Base-by-base conservation (phyloP, 2,329 filamentous ascomycete genomes). In the Triangularia setosa region DNA sequence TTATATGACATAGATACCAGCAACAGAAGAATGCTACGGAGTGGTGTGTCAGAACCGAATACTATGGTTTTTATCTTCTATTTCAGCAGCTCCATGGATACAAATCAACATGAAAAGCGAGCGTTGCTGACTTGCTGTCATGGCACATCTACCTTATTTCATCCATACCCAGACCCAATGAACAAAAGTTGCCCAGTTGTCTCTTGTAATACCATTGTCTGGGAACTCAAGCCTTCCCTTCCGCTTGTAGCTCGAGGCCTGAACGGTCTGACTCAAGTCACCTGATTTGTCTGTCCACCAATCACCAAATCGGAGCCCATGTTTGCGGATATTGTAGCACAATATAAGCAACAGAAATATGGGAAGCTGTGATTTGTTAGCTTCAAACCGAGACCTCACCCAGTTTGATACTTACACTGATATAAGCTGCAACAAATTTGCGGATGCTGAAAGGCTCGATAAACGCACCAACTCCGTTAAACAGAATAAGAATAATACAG, bases 81-180 rank as follows among this genome's bases (percentile, higher is more conserved):
- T 14, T n/a, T 40, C 35, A 16, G 35, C 7, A 8, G 14, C n/a
- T 40, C n/a, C 35, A n/a, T 40, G 4, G 5, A 1, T 14, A 18
- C 14, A n/a, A 40, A 5, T 18, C 14, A n/a, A 40, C 14, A 16
- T 14, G 16, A n/a, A n/a, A n/a, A n/a, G n/a, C n/a, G 27, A 9
- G 27, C 27, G 9, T 28, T n/a, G 16, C 14, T n/a, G 4, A 12
- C 4, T 40, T n/a, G 35, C 35, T 40, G 4, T 40, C 16, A 5
- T 16, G 7, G 11, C 16, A 33, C n/a, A 5, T 48, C 4, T 8
- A 5, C 24, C 2, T 23, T 63, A 78, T 59, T 76, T 78, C 65
- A 74, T 69, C 76, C 76, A 78, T 25, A 75, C 75, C 76, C 74
- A 77, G 44, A 78, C 40, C 76, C 76, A 78, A 11, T 68, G 59